phyloP scores from a whole-genome alignment of 2,329 filamentous ascomycete species.

The Stemphylium beticola region DNA sequence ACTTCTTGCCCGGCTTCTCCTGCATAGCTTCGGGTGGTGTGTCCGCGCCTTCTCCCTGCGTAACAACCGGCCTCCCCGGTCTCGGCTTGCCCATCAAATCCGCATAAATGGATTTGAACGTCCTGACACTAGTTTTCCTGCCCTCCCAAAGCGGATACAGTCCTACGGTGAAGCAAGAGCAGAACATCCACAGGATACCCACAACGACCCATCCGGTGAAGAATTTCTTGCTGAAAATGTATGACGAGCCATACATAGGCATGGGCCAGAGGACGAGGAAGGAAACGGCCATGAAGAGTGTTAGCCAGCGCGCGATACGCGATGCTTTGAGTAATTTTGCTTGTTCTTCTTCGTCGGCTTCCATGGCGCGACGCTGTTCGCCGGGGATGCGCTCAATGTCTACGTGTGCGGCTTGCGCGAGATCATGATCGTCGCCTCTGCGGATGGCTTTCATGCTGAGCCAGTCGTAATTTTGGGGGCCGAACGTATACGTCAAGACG shows the following conservation, averaged over 20 bases:
- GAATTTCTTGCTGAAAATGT: conserved; percentile 82
- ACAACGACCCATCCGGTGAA: conserved; percentile 79
- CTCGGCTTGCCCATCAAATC: conserved; percentile 59
- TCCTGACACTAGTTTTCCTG: conserved; percentile 67
- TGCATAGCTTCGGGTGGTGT: conserved; percentile 24
- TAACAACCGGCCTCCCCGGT: conserved; percentile 16
- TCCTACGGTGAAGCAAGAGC: conserved; percentile 73
- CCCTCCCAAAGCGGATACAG: conserved; percentile 84
- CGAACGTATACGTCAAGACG: conserved; percentile 72
- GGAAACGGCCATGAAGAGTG: conserved; percentile 69
- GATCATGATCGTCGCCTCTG: conserved; percentile 76
- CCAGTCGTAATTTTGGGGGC: conserved; percentile 84
- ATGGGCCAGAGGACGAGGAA: conserved; percentile 88
- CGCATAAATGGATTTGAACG: conserved; percentile 64
- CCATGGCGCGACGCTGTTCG: conserved; percentile 45
- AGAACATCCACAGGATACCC: conserved; percentile 78
- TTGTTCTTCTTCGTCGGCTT: conserved; percentile 53
- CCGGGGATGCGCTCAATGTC: conserved; percentile 70
- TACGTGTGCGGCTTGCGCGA: conserved; percentile 67
- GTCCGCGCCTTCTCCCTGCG: conserved; percentile 26
- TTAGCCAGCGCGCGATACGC: conserved; percentile 63
- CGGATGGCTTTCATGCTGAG: conserved; percentile 80
- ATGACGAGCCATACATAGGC: conserved; percentile 83
- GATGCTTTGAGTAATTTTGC: conserved; percentile 52
- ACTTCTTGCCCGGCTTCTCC: conserved; percentile 29